These are phyloP conservation scores for Lepidium campestre DNA, from an alignment of 441 rosid genomes.

Conservation along the genomic window DNA sequence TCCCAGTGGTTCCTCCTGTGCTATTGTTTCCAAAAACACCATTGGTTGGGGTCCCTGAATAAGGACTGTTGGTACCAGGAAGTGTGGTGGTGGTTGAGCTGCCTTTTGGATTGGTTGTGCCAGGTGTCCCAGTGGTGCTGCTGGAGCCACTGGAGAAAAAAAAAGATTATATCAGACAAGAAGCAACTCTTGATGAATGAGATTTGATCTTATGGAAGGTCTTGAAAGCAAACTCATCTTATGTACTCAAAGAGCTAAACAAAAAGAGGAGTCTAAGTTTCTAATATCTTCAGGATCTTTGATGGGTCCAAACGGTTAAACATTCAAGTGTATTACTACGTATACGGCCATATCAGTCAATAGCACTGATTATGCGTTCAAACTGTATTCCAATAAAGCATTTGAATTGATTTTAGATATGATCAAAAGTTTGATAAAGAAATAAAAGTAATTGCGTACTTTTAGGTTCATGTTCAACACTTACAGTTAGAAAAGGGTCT, in stretches of 20 bases:
- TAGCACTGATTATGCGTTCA: constrained; percentile 17
- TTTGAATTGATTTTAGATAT: background rate
- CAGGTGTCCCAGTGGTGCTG: constrained; percentile 25
- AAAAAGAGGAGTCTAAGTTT: constrained; percentile 10
- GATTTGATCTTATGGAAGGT: background rate
- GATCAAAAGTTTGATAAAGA: constrained; percentile 7
- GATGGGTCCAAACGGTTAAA: constrained; percentile 20
- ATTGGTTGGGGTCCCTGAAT: constrained; percentile 42
- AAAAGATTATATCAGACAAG: background rate
- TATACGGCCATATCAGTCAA: constrained; percentile 18
- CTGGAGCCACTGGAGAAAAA: constrained; percentile 11
- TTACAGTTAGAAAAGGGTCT: background rate
- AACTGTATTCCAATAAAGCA: constrained; percentile 22
- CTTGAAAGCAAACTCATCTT: background rate
- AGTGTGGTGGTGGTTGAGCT: constrained; percentile 36
- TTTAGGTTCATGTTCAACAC: constrained; percentile 8
- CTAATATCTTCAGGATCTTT: constrained; percentile 33
- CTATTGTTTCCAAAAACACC: constrained; percentile 63
- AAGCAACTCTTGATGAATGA: background rate
- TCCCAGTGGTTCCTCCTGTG: constrained; percentile 36
- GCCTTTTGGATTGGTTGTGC: constrained; percentile 34
- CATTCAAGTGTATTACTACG: background rate
- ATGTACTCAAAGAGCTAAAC: background rate
- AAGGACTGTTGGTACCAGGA: constrained; percentile 42
- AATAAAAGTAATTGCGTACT: constrained; percentile 6